Evolutionary conservation across 352 stramenopile genomes (phyloP), one percentile per base, ranked within the genome.

Genomic region (Phytophthora quininea): DNA sequence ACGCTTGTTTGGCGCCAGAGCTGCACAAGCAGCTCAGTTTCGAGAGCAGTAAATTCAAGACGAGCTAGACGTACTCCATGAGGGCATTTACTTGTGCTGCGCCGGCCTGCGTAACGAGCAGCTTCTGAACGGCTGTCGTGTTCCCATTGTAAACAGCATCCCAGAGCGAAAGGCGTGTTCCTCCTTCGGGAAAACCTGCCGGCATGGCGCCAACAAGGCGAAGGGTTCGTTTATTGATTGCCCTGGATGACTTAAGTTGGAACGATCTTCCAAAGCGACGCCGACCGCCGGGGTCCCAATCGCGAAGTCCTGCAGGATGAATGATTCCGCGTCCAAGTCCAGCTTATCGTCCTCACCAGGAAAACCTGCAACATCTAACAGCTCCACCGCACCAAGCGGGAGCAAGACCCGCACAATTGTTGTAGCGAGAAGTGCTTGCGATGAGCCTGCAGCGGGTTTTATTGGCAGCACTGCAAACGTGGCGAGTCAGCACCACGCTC

Each of bases 1-100:
- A 88, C 74, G 27, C 79, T 84, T 31, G 81, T 90, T 57, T 85
- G 71, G 61, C 84, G 81, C 77, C 82, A 88, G 15, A 91, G 54
- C 82, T 89, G 40, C 11, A 15, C 9, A n/a, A 49, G 43, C 19
- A 24, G 19, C 19, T 24, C 19, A 24, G 19, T 29, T 49, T 29
- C 15, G 29, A 40, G 1, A 12, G 29, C 0, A 54, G 10, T 24
- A 27, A n/a, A 46, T 15, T 29, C 40, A 42, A 30, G 15, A 53
- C 37, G 8, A 37, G 7, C 49, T 35, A 27, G 24, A 43, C 71
- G 4, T 69, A 91, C 80, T 7, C 81, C 81, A 56, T 88, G 76
- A 3, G 62, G 12, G 61, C 51, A 59, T 90, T 92, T 24, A 89
- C 81, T 64, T 90, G 77, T 19, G 56, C 50, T 14, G 58, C 54